Conservation (phyloP, 305 asterid genomes). For the Plantago lanceolata region DNA sequence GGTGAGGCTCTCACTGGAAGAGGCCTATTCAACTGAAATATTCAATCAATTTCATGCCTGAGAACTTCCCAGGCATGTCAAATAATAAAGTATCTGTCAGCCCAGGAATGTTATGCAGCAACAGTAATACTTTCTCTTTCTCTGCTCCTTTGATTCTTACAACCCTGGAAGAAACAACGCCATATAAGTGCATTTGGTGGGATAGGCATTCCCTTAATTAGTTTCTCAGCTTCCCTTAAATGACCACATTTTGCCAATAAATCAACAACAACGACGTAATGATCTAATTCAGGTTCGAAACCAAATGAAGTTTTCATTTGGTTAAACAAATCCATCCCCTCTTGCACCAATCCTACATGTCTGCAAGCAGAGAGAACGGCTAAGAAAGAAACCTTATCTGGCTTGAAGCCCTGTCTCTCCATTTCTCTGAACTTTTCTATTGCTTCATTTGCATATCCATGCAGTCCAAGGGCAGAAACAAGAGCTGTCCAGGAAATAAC, state of each 20-base stretch:
- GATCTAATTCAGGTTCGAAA: constrained; percentile 58
- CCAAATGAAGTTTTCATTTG: constrained; percentile 38
- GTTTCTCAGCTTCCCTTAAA: constrained; percentile 44
- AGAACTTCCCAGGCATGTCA: no score
- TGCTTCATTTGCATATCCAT: constrained; percentile 48
- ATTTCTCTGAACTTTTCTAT: constrained; percentile 38
- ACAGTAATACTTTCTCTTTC: constrained; percentile 9
- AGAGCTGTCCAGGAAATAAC: constrained; percentile 49
- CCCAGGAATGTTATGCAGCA: constrained; percentile 16
- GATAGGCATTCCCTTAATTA: constrained; percentile 48
- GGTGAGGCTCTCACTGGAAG: no score
- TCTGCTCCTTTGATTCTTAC: constrained; percentile 35
- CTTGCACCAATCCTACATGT: constrained; percentile 45
- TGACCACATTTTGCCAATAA: constrained; percentile 46
- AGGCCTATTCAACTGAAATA: no score
- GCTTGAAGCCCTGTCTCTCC: constrained; percentile 36
- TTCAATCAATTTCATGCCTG: no score
- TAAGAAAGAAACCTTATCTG: constrained; percentile 45
- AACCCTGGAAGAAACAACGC: constrained; percentile 56
- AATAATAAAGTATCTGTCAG: background rate
- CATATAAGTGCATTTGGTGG: constrained; percentile 48
- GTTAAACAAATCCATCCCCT: constrained; percentile 42
- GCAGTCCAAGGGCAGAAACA: constrained; percentile 42
- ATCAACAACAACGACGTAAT: constrained; percentile 45
- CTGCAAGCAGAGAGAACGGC: constrained; percentile 53